phyloP scores from a whole-genome alignment of 441 rosid genomes.

The Lepidium campestre region DNA sequence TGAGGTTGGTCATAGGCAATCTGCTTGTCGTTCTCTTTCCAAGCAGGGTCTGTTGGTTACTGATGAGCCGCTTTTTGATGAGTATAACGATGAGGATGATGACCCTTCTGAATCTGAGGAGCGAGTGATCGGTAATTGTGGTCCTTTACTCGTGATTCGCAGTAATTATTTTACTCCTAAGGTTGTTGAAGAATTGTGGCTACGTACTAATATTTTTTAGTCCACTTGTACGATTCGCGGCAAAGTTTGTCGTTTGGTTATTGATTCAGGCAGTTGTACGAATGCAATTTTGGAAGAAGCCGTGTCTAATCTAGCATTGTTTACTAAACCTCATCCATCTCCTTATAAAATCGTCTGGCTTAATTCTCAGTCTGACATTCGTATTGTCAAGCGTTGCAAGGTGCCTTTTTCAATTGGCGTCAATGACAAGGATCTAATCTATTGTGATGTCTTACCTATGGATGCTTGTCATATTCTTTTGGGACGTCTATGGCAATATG shows the following conservation, averaged over 20 bases:
- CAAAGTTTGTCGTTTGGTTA: not conserved
- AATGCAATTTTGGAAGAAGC: not conserved
- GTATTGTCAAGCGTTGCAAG: not conserved
- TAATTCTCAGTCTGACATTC: not conserved
- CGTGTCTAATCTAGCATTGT: not conserved
- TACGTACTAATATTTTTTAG: not conserved
- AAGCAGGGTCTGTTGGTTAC: not conserved
- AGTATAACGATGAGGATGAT: not conserved
- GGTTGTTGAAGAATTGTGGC: too few relatives aligned
- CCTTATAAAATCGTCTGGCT: not conserved
- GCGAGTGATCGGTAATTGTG: not conserved
- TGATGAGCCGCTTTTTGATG: not conserved
- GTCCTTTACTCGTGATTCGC: not conserved
- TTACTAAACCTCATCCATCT: not conserved
- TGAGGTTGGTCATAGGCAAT: not conserved
- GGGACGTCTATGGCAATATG: not conserved
- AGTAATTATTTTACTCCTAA: too few relatives aligned
- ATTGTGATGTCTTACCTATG: not conserved
- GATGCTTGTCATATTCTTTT: not conserved
- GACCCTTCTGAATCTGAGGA: not conserved
- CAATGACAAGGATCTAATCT: not conserved
- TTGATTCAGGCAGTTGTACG: not conserved
- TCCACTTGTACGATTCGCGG: not conserved
- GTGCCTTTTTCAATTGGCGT: not conserved
- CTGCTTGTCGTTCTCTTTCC: not conserved